Percentiles rank a stretch among this genome's conserved stretches.
Evolutionary conservation across 2,329 filamentous ascomycete species (phyloP).

Genomic region (Ophiostoma triangulosporum): DNA sequence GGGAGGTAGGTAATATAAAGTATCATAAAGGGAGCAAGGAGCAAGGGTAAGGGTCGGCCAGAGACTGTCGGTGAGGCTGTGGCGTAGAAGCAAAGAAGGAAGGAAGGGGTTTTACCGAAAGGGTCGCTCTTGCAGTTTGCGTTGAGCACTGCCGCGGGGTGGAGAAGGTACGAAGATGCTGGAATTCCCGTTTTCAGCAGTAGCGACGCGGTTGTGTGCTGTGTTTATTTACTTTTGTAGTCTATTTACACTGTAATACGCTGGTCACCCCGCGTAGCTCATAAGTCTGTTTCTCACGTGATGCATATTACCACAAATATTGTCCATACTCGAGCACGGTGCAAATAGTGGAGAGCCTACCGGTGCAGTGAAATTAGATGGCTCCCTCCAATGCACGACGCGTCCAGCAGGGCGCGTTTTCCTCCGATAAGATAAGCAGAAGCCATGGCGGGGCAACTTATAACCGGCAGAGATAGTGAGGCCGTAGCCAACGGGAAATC

Average conservation of each 20-base stretch:
- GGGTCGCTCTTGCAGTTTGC: neutral
- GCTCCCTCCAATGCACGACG: neutral
- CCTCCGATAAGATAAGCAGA: neutral
- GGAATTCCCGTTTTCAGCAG: neutral
- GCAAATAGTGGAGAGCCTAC: neutral
- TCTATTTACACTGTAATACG: neutral
- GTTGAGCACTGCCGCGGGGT: neutral
- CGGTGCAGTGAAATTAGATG: neutral
- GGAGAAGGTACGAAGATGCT: neutral
- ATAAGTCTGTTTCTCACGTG: no score
- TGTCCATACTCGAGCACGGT: neutral
- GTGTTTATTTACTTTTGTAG: constrained; percentile 10
- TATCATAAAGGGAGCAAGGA: neutral
- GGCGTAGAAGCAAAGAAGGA: neutral
- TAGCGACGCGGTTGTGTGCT: neutral
- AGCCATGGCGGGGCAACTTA: constrained; percentile 9
- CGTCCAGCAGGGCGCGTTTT: constrained; percentile 8
- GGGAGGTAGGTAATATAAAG: neutral
- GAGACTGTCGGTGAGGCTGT: neutral
- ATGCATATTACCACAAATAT: no score
- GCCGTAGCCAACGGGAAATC: neutral
- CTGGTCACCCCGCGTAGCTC: no score
- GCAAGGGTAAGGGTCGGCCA: constrained; percentile 5
- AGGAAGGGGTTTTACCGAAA: neutral
- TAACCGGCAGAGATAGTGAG: neutral